phyloP scores from a whole-genome alignment of 1,139 yeast species.

The Geotrichum histeridarum region DNA sequence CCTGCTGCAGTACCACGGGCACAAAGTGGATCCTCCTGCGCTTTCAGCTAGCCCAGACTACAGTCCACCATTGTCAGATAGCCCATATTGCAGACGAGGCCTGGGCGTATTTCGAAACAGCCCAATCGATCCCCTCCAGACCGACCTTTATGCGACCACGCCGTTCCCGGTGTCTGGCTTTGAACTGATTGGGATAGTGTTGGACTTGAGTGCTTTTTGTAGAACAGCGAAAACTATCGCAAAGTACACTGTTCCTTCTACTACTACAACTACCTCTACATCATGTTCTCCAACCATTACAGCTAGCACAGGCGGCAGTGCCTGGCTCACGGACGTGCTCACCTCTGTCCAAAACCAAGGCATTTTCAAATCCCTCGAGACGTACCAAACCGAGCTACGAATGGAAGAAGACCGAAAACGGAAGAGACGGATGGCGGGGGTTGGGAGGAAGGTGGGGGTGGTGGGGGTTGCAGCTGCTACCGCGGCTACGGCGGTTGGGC shows the following conservation, averaged over 20 bases:
- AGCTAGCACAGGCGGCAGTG: too few species aligned
- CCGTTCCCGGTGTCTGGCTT: not conserved
- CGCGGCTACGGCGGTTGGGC: not conserved
- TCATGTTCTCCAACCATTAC: too few species aligned
- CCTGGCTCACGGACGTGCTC: conserved; percentile 6
- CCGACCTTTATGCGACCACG: not conserved
- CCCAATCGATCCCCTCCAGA: not conserved
- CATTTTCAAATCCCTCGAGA: conserved; percentile 2
- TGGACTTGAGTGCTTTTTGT: not conserved
- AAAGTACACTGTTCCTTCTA: conserved; percentile 9
- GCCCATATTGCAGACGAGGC: not conserved
- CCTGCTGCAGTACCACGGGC: conserved; percentile 12
- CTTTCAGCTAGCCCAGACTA: not conserved
- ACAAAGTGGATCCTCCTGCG: not conserved
- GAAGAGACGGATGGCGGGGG: not conserved
- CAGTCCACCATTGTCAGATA: not conserved
- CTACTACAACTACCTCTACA: too few species aligned
- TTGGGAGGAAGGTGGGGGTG: not conserved
- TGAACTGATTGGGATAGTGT: not conserved
- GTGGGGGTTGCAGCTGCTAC: not conserved
- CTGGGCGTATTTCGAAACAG: not conserved
- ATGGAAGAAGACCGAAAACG: not conserved
- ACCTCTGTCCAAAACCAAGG: conserved; percentile 2
- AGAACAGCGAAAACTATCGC: conserved; percentile 7
- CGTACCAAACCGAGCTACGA: not conserved